Conservation (phyloP, 257 asterid genomes). For the Capsicum chinense region DNA sequence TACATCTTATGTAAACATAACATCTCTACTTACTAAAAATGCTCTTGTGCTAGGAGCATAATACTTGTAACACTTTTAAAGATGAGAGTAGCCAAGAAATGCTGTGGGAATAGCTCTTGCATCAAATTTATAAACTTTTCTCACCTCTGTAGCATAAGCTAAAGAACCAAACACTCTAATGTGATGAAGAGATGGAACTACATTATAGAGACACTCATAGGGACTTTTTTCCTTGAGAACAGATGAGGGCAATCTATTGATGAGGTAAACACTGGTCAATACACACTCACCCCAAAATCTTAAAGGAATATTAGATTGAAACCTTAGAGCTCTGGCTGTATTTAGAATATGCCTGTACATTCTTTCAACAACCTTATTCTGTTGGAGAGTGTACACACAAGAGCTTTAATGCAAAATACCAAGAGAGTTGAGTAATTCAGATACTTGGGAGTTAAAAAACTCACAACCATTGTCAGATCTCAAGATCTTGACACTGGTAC, state of each 20-base stretch:
- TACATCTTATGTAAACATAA: background rate
- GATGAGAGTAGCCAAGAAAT: background rate
- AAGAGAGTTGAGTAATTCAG: background rate
- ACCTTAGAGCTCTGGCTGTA: background rate
- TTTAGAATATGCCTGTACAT: too few relatives aligned
- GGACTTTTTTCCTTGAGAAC: background rate
- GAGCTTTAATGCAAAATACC: background rate
- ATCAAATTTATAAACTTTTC: background rate
- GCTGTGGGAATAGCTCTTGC: background rate
- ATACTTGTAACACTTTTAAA: background rate
- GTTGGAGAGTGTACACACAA: too few relatives aligned
- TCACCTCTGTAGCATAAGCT: background rate
- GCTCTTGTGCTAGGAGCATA: too few relatives aligned
- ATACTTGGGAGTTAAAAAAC: background rate
- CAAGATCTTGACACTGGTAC: background rate
- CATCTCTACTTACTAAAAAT: background rate
- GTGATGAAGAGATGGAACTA: background rate
- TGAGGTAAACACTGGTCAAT: background rate
- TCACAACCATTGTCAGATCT: background rate
- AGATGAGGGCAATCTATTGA: background rate
- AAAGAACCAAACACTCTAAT: background rate
- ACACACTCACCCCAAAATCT: background rate
- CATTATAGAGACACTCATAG: rapidly evolving
- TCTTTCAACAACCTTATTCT: too few relatives aligned
- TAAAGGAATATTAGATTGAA: too few relatives aligned